A percentile compares a stretch with the other conserved stretches of the same genome.
These are phyloP conservation scores for Fusarium camptoceras DNA, from an alignment of 2,329 filamentous ascomycete species.

Conservation along the genomic window DNA sequence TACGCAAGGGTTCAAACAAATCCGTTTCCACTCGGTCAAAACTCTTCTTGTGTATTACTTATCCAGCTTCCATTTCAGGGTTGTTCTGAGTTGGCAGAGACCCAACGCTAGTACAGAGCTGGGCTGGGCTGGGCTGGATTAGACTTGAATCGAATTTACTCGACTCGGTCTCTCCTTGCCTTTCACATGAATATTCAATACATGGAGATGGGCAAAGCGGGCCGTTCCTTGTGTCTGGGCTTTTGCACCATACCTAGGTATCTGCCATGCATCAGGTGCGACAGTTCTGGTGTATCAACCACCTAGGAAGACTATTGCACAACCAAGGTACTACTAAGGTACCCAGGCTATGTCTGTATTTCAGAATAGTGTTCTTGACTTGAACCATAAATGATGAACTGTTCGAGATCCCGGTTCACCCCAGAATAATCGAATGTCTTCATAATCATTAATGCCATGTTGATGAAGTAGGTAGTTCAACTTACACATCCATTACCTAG, in stretches of 20 bases:
- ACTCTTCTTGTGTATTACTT: conserved; percentile 1
- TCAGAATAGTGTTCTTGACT: not conserved
- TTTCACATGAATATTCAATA: conserved; percentile 21
- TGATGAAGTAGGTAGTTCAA: conserved; percentile 9
- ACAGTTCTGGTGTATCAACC: not conserved
- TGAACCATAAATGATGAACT: not conserved
- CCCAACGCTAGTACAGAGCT: conserved; percentile 24
- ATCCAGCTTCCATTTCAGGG: conserved; percentile 19
- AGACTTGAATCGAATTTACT: conserved; percentile 3
- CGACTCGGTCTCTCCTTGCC: conserved; percentile 1
- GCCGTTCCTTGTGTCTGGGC: conserved; percentile 36
- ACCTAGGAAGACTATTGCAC: not conserved
- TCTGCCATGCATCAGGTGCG: conserved; percentile 2
- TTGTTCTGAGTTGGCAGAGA: conserved; percentile 35
- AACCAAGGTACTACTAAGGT: conserved; percentile 5
- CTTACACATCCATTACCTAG: conserved; percentile 1
- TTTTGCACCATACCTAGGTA: not conserved
- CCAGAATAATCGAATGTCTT: conserved; percentile 7
- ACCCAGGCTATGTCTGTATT: not conserved
- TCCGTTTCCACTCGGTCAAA: conserved; percentile 18
- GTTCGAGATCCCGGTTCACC: not conserved
- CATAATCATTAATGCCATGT: not conserved
- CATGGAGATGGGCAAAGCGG: conserved; percentile 19
- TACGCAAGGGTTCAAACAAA: conserved; percentile 20
- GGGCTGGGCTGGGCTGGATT: conserved; percentile 13